Evolutionary conservation across 176 grass and related monocot genomes (phyloP).

Genomic region (sorghum (Sorghum bicolor)): DNA sequence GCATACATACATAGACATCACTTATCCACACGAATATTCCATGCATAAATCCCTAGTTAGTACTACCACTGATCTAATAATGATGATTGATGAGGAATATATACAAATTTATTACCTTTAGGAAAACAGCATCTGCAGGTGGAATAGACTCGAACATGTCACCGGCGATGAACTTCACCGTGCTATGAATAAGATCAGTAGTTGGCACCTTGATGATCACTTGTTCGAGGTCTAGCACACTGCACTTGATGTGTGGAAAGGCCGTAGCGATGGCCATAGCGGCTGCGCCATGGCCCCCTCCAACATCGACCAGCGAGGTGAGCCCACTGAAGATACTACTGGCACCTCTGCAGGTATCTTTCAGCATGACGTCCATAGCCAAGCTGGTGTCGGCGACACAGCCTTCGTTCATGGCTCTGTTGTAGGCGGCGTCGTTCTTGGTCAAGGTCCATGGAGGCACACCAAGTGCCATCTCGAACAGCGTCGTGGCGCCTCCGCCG

Average conservation of each 20-base stretch:
- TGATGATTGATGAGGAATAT: no score
- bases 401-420: background rate
- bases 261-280: constrained; percentile 17
- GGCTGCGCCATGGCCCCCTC: constrained; percentile 21
- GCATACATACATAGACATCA: background rate
- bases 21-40: background rate
- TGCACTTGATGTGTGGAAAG: constrained; percentile 31
- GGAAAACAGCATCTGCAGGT: background rate
- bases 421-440: background rate
- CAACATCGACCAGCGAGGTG: constrained; percentile 33
- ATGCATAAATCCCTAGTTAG: background rate
- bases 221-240: constrained; percentile 14
- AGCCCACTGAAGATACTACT: background rate
- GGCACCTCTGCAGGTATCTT: background rate
- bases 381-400: background rate
- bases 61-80: no score
- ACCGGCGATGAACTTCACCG: constrained; percentile 22
- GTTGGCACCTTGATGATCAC: background rate
- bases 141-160: constrained; percentile 20
- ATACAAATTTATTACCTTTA: background rate
- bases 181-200: background rate
- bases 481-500: background rate
- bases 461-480: background rate
- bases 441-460: background rate
- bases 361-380: constrained; percentile 24